Base-by-base conservation (phyloP, 352 stramenopile genomes). In the Pythium angustatum region DNA sequence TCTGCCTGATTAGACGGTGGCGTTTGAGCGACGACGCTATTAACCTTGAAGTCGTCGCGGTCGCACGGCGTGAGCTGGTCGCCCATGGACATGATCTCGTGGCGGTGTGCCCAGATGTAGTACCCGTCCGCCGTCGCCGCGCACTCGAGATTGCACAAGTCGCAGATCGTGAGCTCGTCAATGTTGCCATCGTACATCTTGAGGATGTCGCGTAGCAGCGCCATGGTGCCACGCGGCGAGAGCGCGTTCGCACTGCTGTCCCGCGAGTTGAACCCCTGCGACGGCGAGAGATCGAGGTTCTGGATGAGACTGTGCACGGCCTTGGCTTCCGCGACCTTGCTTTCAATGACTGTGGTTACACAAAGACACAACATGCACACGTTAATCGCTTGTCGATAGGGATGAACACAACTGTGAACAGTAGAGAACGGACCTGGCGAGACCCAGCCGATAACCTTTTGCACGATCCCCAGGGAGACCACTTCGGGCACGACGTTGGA, bases 81-180 rank as follows among this genome's bases (percentile, higher is more conserved):
- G 15, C 57, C 64, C 57, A 71, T 51, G 21, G 57, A 30, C 57
- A 66, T 58, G 27, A 72, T 72, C 36, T 72, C 65, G 11, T 64
- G 45, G 15, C 65, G 65, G n/a, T 54, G 34, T 2, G 65, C 65
- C 65, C 65, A 72, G 19, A 72, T 61, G 19, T 64, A 72, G 24
- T 60, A 31, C 15, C 65, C 65, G 21, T 66, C 57, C 19, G 24
- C 8, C 1, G 64, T 71, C 33, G 52, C 57, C 0, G 64, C 64
- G 40, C 65, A 72, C 30, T 72, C 52, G 7, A 72, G 47, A 9
- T 64, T 67, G 12, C 22, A 50, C 47, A 67, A 21, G 30, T 72
- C 58, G n/a, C 38, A 64, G 58, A 72, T 72, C 34, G 28, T 60
- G 34, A 64, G 65, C 38, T 67, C 65, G 47, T 72, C 65, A 22